Base-by-base conservation (phyloP, 2,329 filamentous ascomycete genomes). In the Trichoderma sp. region DNA sequence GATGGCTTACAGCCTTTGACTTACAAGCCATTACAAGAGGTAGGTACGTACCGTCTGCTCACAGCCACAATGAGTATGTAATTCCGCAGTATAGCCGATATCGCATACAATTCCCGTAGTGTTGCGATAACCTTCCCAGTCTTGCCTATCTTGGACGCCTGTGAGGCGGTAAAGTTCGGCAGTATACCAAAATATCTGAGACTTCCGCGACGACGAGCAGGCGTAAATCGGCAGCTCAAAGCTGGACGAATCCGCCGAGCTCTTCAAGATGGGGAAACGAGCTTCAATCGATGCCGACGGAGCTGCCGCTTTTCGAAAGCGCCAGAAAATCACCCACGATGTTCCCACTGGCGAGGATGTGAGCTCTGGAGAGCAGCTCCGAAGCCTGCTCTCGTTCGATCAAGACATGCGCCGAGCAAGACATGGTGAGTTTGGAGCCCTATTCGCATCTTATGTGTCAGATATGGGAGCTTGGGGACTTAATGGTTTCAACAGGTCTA, bases 341-440 rank as follows among this genome's bases (percentile, higher is more conserved):
- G 80, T 85, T 1, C 87, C 88, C 15, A 86, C 88, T 2, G 87
- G 86, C 12, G 89, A 91, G 74, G 88, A 91, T 47, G 85, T 93
- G 61, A 82, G 85, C 63, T 89, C 89, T 47, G 86, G 87, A 74
- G 86, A 89, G 67, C 92, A 96, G 78, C 84, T 96, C 73, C 88
- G 87, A 77, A 86, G 90, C 73, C 84, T 94, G 58, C 85, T 96
- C 53, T 82, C 85, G 70, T 94, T 94, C 78, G 86, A 92, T 75
- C 92, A 94, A 81, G 90, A 94, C 80, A 82, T 89, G 79, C 83
- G 85, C 77, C 85, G 89, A 81, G 86, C 91, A 77, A 88, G 91
- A 79, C 92, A 92, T 82, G 91, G 88, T 88, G 81, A 63, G 82
- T 78, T 24, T 7, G 8, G 24, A 28, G 47, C 5, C 26, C 12